Evolutionary conservation across 106 monocot species (phyloP).

Genomic region (Phalaenopsis equestris): DNA sequence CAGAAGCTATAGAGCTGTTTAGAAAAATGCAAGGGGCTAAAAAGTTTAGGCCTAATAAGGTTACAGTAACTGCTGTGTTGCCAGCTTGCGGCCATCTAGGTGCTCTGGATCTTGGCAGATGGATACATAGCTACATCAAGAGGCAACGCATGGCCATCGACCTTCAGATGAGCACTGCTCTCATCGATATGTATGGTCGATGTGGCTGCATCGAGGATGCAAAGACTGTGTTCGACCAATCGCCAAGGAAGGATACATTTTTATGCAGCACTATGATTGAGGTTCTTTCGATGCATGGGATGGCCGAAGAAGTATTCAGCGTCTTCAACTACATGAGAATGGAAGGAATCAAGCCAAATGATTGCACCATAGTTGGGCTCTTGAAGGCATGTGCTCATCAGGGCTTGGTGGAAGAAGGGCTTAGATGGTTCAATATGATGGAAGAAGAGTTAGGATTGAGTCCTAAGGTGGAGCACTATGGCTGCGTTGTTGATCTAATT

Average conservation of each 20-base stretch:
- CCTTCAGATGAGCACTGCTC: conserved; percentile 33
- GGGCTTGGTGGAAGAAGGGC: conserved; percentile 50
- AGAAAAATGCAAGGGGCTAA: conserved; percentile 35
- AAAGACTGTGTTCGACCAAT: conserved; percentile 26
- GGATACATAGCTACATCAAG: conserved; percentile 21
- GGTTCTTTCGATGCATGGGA: conserved; percentile 58
- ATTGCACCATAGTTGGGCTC: conserved; percentile 44
- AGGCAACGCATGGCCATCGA: conserved; percentile 12
- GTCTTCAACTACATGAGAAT: conserved; percentile 39
- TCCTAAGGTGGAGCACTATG: conserved; percentile 55
- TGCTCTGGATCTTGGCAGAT: conserved; percentile 32
- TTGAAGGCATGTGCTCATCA: conserved; percentile 59
- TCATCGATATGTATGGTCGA: conserved; percentile 71
- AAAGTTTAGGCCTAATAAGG: conserved; percentile 49
- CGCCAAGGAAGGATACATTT: conserved; percentile 36
- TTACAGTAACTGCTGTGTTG: conserved; percentile 49
- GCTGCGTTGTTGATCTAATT: conserved; percentile 68
- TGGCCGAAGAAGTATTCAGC: conserved; percentile 38
- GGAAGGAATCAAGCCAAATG: conserved; percentile 33
- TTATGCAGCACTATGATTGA: conserved; percentile 53
- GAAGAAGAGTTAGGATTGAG: conserved; percentile 19
- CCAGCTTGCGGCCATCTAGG: conserved; percentile 45
- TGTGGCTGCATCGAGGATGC: conserved; percentile 47
- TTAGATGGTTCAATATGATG: conserved; percentile 51
- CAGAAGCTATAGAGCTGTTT: conserved; percentile 51